Evolutionary conservation across 2,329 filamentous ascomycete genomes (phyloP).

Genomic region (Myrmaecium sp.): DNA sequence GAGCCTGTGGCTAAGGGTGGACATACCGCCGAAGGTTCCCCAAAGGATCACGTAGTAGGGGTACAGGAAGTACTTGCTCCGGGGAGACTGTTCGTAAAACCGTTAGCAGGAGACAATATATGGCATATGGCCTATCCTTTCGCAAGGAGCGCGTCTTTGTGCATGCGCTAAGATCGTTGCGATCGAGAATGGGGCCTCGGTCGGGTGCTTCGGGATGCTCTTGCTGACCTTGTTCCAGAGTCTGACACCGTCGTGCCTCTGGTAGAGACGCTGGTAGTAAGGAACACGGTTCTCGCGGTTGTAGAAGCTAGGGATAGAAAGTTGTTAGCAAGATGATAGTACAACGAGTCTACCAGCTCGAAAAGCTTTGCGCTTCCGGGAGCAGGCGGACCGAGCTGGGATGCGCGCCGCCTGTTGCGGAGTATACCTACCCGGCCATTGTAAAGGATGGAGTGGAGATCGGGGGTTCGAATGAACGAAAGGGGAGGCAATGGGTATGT

Average conservation of each 20-base stretch:
- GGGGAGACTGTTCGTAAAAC: constrained; percentile 35
- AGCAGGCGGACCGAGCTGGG: not conserved
- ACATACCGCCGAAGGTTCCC: constrained; percentile 46
- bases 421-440: constrained; percentile 25
- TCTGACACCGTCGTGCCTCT: constrained; percentile 54
- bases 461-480: no score
- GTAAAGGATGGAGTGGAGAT: constrained; percentile 20
- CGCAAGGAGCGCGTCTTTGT: no score
- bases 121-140: no score
- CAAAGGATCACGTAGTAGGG: constrained; percentile 52
- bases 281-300: constrained; percentile 64
- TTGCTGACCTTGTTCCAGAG: constrained; percentile 62
- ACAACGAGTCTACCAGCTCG: not conserved
- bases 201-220: constrained; percentile 2
- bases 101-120: no score
- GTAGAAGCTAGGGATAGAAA: constrained; percentile 30
- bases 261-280: constrained; percentile 57
- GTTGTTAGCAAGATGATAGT: constrained; percentile 1
- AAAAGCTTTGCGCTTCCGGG: constrained; percentile 1
- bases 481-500: constrained; percentile 19
- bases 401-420: not conserved
- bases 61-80: constrained; percentile 47
- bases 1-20: no score
- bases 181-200: no score
- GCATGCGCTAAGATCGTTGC: no score